Conservation (phyloP, 257 asterid species). For the Lycium barbarum region DNA sequence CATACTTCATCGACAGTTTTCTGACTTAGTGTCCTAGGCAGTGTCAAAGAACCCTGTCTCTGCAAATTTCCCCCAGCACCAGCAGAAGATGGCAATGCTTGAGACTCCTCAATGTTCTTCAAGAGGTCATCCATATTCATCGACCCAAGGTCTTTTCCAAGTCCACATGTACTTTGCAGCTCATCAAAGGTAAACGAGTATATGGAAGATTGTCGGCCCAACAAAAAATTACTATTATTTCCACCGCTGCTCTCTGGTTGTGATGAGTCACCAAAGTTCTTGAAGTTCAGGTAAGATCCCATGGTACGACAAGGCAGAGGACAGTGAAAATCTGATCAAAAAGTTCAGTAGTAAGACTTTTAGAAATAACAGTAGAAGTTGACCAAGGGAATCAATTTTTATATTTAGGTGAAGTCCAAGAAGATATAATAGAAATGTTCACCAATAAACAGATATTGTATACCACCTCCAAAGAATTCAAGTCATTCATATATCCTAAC, state of each 20-base stretch:
- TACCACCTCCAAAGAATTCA: not conserved
- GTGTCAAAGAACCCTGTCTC: constrained; percentile 81
- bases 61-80: constrained; percentile 68
- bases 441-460: constrained; percentile 9
- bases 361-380: constrained; percentile 23
- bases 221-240: constrained; percentile 43
- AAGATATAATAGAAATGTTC: not conserved
- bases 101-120: constrained; percentile 86
- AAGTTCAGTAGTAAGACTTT: constrained; percentile 37
- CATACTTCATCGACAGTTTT: constrained; percentile 88
- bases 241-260: constrained; percentile 56
- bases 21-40: constrained; percentile 88
- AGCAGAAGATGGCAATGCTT: constrained; percentile 44
- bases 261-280: constrained; percentile 56
- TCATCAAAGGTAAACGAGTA: constrained; percentile 87
- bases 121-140: constrained; percentile 94
- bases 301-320: constrained; percentile 38
- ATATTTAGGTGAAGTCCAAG: not conserved
- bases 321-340: constrained; percentile 41
- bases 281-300: constrained; percentile 86
- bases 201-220: constrained; percentile 76
- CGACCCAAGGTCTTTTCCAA: constrained; percentile 84
- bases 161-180: constrained; percentile 72
- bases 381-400: not conserved
- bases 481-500: constrained; percentile 2